These are phyloP conservation scores for Crithidia expoeki DNA, from an alignment of 208 protist species.

Conservation along the genomic window DNA sequence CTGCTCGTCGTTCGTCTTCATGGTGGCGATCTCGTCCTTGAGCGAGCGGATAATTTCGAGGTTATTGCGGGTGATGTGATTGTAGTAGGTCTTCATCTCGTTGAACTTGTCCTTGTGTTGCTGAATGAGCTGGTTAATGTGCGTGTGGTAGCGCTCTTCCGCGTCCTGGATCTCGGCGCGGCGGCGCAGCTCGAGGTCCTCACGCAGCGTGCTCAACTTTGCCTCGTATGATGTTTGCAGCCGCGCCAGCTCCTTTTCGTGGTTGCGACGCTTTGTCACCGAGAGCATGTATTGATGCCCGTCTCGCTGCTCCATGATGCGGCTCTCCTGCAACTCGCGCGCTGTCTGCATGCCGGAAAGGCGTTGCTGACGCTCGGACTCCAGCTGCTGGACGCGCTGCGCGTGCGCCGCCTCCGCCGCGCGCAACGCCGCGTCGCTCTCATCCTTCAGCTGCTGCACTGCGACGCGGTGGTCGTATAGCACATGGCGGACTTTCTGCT, in stretches of 20 bases:
- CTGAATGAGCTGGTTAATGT: slow-evolving; percentile 96
- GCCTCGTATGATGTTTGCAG: slow-evolving; percentile 89
- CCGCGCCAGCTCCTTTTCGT: slow-evolving; percentile 84
- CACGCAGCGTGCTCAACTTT: slow-evolving; percentile 86
- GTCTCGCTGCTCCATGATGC: slow-evolving; percentile 85
- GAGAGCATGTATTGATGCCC: slow-evolving; percentile 89
- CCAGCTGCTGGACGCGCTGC: slow-evolving; percentile 71
- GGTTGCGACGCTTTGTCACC: slow-evolving; percentile 86
- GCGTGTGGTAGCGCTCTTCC: slow-evolving; percentile 95
- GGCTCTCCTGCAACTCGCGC: slow-evolving; percentile 78
- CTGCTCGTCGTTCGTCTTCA: slow-evolving; percentile 95
- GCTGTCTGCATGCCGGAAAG: slow-evolving; percentile 60
- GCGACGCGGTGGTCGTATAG: slow-evolving; percentile 94
- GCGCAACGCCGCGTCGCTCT: slow-evolving; percentile 87
- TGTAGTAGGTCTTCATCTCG: slow-evolving; percentile 98
- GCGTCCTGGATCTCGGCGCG: slow-evolving; percentile 95
- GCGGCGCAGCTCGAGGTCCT: slow-evolving; percentile 93
- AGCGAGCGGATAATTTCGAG: slow-evolving; percentile 97
- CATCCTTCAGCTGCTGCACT: slow-evolving; percentile 90
- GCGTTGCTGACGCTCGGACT: slow-evolving; percentile 61
- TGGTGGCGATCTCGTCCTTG: slow-evolving; percentile 95
- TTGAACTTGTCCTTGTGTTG: slow-evolving; percentile 96
- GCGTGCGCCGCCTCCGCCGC: slow-evolving; percentile 86
- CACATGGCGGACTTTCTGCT: slow-evolving; percentile 97
- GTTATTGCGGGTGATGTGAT: slow-evolving; percentile 98